Conservation (phyloP, 495 filamentous ascomycete genomes). For the Penicillium malachiteum region DNA sequence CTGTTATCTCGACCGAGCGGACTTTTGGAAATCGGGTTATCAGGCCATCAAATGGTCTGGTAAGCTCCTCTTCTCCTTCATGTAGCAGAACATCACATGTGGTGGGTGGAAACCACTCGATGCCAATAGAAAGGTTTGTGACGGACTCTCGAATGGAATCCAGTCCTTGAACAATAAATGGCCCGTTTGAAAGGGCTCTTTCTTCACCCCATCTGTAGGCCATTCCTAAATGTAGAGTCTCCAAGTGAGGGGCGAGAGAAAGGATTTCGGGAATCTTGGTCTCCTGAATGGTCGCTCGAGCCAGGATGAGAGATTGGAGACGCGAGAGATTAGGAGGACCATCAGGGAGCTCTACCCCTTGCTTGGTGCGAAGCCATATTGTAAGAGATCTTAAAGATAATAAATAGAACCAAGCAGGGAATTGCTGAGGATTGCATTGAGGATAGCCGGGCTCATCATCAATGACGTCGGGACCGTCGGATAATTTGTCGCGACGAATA, state of each 20-base stretch:
- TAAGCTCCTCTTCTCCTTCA: slow-evolving; percentile 5
- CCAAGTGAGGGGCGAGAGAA: slow-evolving; percentile 4
- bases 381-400: slow-evolving; percentile 3
- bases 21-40: slow-evolving; percentile 5
- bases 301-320: slow-evolving; percentile 2
- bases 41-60: slow-evolving; percentile 4
- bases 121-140: slow-evolving; percentile 6
- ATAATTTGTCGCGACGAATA: slow-evolving; percentile 4
- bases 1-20: slow-evolving; percentile 4
- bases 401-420: slow-evolving; percentile 13
- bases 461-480: not conserved
- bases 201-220: slow-evolving; percentile 12
- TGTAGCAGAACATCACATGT: not conserved
- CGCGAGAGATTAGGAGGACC: slow-evolving; percentile 2
- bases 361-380: slow-evolving; percentile 12
- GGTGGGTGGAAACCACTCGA: slow-evolving; percentile 6
- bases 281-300: slow-evolving; percentile 8
- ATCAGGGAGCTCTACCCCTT: slow-evolving; percentile 4
- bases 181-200: slow-evolving; percentile 3
- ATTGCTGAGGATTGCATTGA: slow-evolving; percentile 9
- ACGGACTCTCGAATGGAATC: not conserved
- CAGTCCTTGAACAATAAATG: slow-evolving; percentile 4
- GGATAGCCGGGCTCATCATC: slow-evolving; percentile 11
- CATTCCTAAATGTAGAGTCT: slow-evolving; percentile 11
- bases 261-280: slow-evolving; percentile 3